Percentiles rank a stretch among this genome's conserved stretches.
Conservation (phyloP, 108 stramenopile genomes). For the Cafeteria roenbergensis region DNA sequence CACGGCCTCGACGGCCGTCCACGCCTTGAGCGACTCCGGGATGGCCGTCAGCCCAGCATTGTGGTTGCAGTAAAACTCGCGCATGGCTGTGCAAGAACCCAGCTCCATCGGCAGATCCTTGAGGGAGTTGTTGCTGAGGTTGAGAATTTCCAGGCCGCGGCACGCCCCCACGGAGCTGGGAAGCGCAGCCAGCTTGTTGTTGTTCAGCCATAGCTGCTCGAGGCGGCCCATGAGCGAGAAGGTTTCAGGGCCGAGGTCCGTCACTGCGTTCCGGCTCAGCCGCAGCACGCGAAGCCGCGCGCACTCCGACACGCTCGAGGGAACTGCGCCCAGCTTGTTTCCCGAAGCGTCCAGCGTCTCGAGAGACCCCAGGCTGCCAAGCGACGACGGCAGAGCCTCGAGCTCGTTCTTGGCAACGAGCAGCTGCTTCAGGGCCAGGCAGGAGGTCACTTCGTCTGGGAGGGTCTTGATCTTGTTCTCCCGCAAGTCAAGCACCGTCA, state of each 20-base stretch:
- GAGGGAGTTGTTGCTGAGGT: background rate
- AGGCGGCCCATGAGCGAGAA: background rate
- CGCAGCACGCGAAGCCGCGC: background rate
- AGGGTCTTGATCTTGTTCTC: background rate
- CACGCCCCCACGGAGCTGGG: background rate
- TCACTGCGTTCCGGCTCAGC: background rate
- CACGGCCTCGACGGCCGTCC: background rate
- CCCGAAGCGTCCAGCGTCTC: background rate
- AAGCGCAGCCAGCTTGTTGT: background rate
- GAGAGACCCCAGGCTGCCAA: background rate
- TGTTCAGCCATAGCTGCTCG: background rate
- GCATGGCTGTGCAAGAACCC: background rate
- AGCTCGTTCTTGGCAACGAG: conserved; percentile 1
- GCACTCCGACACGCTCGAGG: background rate
- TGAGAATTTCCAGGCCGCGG: background rate
- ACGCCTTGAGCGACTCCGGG: background rate
- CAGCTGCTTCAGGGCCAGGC: background rate
- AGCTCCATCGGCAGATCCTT: background rate
- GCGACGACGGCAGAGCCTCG: background rate
- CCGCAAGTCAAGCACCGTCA: background rate
- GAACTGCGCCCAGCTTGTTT: background rate
- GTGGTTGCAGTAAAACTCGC: background rate
- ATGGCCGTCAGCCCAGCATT: background rate
- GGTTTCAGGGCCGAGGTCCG: background rate
- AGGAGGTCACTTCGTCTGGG: background rate